These are phyloP conservation scores for Diplodia scrobiculata DNA, from an alignment of 2,329 filamentous ascomycete species.

Conservation along the genomic window DNA sequence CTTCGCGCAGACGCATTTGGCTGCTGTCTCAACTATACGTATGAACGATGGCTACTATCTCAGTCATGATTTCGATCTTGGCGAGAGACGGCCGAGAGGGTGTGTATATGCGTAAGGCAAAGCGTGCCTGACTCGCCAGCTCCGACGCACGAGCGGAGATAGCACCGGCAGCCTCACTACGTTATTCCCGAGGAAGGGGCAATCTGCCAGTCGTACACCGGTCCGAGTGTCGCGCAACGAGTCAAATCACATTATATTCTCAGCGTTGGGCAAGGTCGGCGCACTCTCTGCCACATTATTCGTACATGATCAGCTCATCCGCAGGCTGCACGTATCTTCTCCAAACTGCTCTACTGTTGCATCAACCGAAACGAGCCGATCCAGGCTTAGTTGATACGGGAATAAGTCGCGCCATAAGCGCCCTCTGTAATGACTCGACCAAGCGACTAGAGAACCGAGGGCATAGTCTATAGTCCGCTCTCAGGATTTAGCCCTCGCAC, in stretches of 20 bases:
- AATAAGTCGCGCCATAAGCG: not conserved
- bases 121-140: not conserved
- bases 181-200: not conserved
- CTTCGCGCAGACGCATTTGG: no score
- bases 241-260: no score
- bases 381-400: not conserved
- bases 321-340: not conserved
- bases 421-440: not conserved
- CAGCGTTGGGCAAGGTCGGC: no score
- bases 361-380: not conserved
- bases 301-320: not conserved
- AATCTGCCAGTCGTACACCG: not conserved
- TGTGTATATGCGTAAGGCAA: not conserved
- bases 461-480: not conserved
- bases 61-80: not conserved
- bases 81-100: not conserved
- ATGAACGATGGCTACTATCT: no score
- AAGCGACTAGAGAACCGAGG: not conserved
- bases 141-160: not conserved
- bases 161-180: not conserved
- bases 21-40: no score
- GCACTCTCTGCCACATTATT: not conserved
- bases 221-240: not conserved
- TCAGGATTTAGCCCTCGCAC: not conserved
- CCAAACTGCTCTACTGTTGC: no score